Percentiles rank a stretch among this genome's conserved stretches.
Evolutionary conservation across 148 eudicot species (phyloP).

Genomic region (Camellia japonica): DNA sequence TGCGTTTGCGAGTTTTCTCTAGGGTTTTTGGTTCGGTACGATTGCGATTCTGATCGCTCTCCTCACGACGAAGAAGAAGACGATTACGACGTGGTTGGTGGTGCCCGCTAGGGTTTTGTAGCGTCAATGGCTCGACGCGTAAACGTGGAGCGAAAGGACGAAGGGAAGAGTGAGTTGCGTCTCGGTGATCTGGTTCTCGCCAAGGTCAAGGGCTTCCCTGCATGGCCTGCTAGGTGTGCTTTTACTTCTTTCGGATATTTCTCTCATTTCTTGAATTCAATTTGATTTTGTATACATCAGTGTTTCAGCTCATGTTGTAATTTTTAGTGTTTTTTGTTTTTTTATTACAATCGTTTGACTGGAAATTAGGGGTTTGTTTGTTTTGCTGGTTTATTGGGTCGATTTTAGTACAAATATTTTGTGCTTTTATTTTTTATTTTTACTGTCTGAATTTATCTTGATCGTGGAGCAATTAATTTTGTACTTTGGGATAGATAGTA

Average conservation of each 20-base stretch:
- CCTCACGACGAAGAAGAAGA: neutral
- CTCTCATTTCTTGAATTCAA: neutral
- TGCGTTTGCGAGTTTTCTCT: neutral
- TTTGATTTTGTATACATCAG: neutral
- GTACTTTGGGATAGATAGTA: neutral
- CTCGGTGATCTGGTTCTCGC: slow-evolving; percentile 98
- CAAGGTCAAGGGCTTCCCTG: slow-evolving; percentile 90
- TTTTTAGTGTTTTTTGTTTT: neutral
- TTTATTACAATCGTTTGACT: neutral
- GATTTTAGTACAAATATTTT: neutral
- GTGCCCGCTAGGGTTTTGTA: neutral
- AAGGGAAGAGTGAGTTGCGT: slow-evolving; percentile 47
- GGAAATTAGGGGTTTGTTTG: neutral
- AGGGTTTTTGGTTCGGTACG: slow-evolving; percentile 4
- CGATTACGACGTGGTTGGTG: slow-evolving; percentile 1
- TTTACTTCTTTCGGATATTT: neutral
- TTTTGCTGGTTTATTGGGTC: neutral
- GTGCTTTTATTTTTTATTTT: neutral
- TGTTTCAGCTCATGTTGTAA: neutral
- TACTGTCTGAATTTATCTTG: neutral
- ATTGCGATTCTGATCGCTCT: neutral
- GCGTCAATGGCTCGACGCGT: slow-evolving; percentile 75
- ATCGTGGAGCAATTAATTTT: too few relatives aligned
- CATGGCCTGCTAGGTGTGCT: slow-evolving; percentile 92
- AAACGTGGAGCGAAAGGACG: slow-evolving; percentile 65